phyloP scores from a whole-genome alignment of 2,329 filamentous ascomycete genomes.

The Aplosporella prunicola region DNA sequence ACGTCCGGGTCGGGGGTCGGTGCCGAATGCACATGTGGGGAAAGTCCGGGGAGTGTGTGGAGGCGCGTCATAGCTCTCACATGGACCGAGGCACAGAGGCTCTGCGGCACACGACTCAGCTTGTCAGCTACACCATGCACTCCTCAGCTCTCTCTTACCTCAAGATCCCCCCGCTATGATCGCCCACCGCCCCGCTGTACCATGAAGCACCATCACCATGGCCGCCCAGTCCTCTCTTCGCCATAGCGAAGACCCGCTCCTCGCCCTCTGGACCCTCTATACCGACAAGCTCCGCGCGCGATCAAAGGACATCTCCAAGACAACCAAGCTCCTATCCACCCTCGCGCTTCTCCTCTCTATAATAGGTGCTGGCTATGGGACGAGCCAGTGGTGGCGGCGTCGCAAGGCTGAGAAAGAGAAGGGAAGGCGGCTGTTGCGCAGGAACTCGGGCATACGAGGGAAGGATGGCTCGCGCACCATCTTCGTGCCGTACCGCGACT shows the following conservation, averaged over 20 bases:
- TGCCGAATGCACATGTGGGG: no score
- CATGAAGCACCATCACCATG: constrained; percentile 44
- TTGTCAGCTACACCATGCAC: constrained; percentile 3
- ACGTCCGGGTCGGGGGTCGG: no score
- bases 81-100: constrained; percentile 9
- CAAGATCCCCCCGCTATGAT: no score
- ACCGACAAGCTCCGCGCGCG: constrained; percentile 38
- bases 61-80: constrained; percentile 5
- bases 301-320: constrained; percentile 56
- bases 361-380: constrained; percentile 67
- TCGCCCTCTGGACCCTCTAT: constrained; percentile 40
- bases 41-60: constrained; percentile 6
- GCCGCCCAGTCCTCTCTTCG: constrained; percentile 76
- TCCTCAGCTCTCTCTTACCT: background rate
- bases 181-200: background rate
- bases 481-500: constrained; percentile 83
- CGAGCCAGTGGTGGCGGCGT: constrained; percentile 66
- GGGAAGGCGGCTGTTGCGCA: constrained; percentile 69
- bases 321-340: constrained; percentile 65
- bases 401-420: constrained; percentile 70
- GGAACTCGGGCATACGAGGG: constrained; percentile 85
- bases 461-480: constrained; percentile 94
- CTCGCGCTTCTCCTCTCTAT: constrained; percentile 69
- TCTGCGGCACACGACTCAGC: no score
- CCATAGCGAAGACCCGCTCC: constrained; percentile 35